phyloP scores from a whole-genome alignment of 2,329 filamentous ascomycete species.

The Penicillium sp. region DNA sequence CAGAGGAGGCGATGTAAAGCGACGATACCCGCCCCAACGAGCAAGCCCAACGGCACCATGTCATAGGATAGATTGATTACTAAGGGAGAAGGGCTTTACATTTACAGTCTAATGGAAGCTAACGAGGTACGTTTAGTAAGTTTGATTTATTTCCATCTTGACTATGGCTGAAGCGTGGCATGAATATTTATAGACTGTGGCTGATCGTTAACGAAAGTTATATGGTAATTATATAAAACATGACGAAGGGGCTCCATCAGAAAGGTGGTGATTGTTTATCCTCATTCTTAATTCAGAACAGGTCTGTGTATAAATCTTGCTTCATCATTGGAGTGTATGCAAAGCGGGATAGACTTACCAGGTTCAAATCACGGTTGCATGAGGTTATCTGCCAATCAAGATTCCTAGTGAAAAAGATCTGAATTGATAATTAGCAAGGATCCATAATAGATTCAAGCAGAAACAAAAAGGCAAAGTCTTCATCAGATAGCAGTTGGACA shows the following conservation, averaged over 20 bases:
- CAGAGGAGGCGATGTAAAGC: conserved; percentile 22
- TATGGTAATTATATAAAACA: neutral
- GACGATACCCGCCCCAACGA: conserved; percentile 45
- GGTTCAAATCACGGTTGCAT: conserved; percentile 10
- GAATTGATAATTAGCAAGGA: conserved; percentile 23
- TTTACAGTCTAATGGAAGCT: neutral
- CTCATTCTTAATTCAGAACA: conserved; percentile 66
- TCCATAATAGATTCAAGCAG: conserved; percentile 9
- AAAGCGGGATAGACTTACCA: conserved; percentile 7
- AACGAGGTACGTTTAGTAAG: neutral
- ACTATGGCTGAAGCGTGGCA: neutral
- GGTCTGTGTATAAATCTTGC: conserved; percentile 58
- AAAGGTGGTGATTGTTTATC: conserved; percentile 4
- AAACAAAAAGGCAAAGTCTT: conserved; percentile 29
- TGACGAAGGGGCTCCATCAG: conserved; percentile 1
- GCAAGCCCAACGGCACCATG: conserved; percentile 56
- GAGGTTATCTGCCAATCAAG: neutral
- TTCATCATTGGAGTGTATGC: conserved; percentile 55
- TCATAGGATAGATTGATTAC: conserved; percentile 18
- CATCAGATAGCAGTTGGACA: conserved; percentile 54
- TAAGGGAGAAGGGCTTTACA: neutral
- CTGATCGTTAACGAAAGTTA: conserved; percentile 7
- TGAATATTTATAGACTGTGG: neutral
- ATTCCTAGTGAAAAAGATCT: neutral
- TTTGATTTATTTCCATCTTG: neutral